Conservation (phyloP, 2,329 filamentous ascomycete genomes). For the Verruconis gallopava region DNA sequence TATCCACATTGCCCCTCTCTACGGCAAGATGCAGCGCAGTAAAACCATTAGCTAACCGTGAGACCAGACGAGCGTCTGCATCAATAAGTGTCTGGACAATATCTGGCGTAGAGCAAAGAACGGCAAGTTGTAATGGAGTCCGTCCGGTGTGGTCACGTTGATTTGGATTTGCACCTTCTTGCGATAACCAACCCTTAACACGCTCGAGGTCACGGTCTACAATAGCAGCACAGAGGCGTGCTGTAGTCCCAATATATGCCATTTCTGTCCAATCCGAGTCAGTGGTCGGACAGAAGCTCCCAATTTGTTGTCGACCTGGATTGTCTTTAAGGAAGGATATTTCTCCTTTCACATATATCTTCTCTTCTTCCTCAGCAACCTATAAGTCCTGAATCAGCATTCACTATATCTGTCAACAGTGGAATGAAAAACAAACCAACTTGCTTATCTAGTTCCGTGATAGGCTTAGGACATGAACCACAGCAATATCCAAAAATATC, state of each 20-base stretch:
- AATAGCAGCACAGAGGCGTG: conserved; percentile 66
- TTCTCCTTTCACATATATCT: conserved; percentile 62
- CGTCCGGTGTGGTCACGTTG: conserved; percentile 65
- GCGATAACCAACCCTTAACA: conserved; percentile 55
- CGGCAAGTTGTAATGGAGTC: conserved; percentile 66
- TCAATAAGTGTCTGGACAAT: conserved; percentile 61
- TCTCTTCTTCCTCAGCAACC: conserved; percentile 53
- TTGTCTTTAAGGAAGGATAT: conserved; percentile 68
- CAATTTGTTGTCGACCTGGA: conserved; percentile 62
- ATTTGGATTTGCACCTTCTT: conserved; percentile 58
- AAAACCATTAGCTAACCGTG: conserved; percentile 64
- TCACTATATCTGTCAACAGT: too few species aligned
- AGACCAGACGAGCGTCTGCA: conserved; percentile 56
- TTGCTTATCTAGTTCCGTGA: too few species aligned
- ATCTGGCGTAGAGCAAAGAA: conserved; percentile 52
- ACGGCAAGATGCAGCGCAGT: conserved; percentile 77
- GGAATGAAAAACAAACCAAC: too few species aligned
- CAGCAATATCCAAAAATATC: conserved; percentile 75
- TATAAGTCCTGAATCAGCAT: too few species aligned
- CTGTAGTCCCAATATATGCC: conserved; percentile 75
- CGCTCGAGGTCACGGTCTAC: conserved; percentile 58
- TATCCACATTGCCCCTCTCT: conserved; percentile 52
- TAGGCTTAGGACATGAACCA: conserved; percentile 58
- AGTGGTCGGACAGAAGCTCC: conserved; percentile 67
- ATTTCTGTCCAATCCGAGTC: conserved; percentile 82